Evolutionary conservation across 2,329 filamentous ascomycete genomes (phyloP), one percentile per base, ranked within the genome.

Genomic region (Periconia macrospinosa): DNA sequence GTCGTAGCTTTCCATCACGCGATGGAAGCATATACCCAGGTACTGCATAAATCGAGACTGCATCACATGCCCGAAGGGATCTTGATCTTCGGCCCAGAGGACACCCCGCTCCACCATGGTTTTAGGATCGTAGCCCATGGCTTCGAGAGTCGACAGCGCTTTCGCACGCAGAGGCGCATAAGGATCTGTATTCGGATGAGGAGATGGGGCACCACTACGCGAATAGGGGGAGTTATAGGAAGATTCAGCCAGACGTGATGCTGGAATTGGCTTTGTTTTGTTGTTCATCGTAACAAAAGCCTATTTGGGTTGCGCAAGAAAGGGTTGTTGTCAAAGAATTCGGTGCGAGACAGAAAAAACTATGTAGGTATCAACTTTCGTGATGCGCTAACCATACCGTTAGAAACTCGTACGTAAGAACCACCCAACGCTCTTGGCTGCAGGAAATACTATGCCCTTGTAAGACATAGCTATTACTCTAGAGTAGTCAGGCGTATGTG

Each of bases 31-130:
- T 5, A 18, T 47, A 13, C 58, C 54, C 10, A 62, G 37, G 46
- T 57, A 62, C 14, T 46, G 33, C 53, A 57, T 60, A 45, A 50
- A 62, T 23, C 55, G 52, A n/a, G 57, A 52, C 10, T 62, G 55
- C 55, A 54, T 57, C 27, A 60, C 59, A 44, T 62, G 56, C n/a
- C 54, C 60, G 27, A 59, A 62, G 15, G 60, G 58, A 41, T 61
- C 60, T 44, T 62, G 60, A 43, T 61, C 54, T 40, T 62, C 60
- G 1, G 58, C 59, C 60, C 58, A 62, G 14, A 62, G 33, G 18
- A 62, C 50, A 3, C 60, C 58, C 17, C 51, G 60, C 50, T 62
- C 58, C 18, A 57, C 58, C 58, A 61, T 62, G 17, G 58, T 61
- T 43, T 54, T 42, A 23, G 57, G 57, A 41, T 60, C 57, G 35